These are phyloP conservation scores for Nicotiana rustica DNA, from an alignment of 305 asterid genomes.

Conservation along the genomic window DNA sequence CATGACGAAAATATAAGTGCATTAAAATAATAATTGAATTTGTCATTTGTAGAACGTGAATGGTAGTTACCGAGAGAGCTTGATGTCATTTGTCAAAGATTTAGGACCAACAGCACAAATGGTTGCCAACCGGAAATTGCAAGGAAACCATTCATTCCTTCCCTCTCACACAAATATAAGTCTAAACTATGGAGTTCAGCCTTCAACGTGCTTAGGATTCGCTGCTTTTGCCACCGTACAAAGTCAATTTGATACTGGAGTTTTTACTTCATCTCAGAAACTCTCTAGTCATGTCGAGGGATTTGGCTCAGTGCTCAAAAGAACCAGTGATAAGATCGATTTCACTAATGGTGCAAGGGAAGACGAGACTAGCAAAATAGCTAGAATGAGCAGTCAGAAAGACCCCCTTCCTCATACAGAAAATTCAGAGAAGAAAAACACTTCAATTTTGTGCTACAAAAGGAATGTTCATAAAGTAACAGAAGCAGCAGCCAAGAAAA, in stretches of 20 bases:
- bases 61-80: constrained; percentile 61
- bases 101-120: constrained; percentile 73
- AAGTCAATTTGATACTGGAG: constrained; percentile 14
- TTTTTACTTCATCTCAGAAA: background rate
- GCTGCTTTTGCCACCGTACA: constrained; percentile 32
- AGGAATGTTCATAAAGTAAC: constrained; percentile 22
- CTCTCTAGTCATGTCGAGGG: constrained; percentile 12
- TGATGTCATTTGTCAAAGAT: constrained; percentile 60
- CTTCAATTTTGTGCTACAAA: constrained; percentile 32
- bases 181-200: constrained; percentile 11
- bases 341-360: background rate
- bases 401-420: background rate
- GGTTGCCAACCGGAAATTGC: constrained; percentile 65
- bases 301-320: background rate
- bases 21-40: background rate
- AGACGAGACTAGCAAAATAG: constrained; percentile 16
- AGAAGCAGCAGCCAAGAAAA: constrained; percentile 27
- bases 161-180: constrained; percentile 19
- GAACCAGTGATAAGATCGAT: constrained; percentile 19
- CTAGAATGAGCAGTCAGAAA: background rate
- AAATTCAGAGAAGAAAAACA: constrained; percentile 17
- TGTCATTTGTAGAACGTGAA: constrained; percentile 48
- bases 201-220: constrained; percentile 33
- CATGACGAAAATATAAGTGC: background rate
- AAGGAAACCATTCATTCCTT: constrained; percentile 34